Evolutionary conservation across 306 rosid species (phyloP).

Genomic region (Hippophae tibetana): DNA sequence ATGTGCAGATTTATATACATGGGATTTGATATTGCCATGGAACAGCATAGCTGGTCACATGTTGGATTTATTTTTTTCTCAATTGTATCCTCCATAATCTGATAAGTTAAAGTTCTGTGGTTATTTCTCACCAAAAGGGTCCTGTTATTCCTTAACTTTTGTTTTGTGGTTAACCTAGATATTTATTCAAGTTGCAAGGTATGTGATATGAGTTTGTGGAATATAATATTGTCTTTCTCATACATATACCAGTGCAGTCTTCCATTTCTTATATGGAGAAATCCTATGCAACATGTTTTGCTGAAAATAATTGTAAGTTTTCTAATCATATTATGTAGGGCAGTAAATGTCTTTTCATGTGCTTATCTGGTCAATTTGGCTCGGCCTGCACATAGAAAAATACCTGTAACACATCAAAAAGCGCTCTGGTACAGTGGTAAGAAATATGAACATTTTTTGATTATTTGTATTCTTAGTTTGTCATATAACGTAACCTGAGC

Average conservation of each 20-base stretch:
- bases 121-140: conserved; percentile 18
- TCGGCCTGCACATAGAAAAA: conserved; percentile 69
- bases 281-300: conserved; percentile 3
- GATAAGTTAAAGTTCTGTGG: conserved; percentile 8
- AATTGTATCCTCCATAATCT: conserved; percentile 68
- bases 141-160: conserved; percentile 37
- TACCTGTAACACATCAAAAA: conserved; percentile 74
- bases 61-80: conserved; percentile 97
- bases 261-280: neutral
- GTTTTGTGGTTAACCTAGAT: conserved; percentile 38
- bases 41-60: conserved; percentile 97
- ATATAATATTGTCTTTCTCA: conserved; percentile 14
- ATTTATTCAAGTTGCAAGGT: conserved; percentile 92
- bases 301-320: conserved; percentile 13
- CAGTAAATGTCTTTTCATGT: conserved; percentile 88
- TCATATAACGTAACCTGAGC: conserved; percentile 6
- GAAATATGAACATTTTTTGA: conserved; percentile 21
- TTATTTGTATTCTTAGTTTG: conserved; percentile 2
- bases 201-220: conserved; percentile 18
- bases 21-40: conserved; percentile 99
- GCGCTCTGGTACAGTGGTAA: conserved; percentile 99
- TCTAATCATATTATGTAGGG: conserved; percentile 48
- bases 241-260: neutral
- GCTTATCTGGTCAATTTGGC: conserved; percentile 83
- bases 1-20: conserved; percentile 88